A percentile compares a stretch with the other conserved stretches of the same genome.
Conservation (phyloP, 2,329 filamentous ascomycete species). For the Ceratocystis lukuohia region DNA sequence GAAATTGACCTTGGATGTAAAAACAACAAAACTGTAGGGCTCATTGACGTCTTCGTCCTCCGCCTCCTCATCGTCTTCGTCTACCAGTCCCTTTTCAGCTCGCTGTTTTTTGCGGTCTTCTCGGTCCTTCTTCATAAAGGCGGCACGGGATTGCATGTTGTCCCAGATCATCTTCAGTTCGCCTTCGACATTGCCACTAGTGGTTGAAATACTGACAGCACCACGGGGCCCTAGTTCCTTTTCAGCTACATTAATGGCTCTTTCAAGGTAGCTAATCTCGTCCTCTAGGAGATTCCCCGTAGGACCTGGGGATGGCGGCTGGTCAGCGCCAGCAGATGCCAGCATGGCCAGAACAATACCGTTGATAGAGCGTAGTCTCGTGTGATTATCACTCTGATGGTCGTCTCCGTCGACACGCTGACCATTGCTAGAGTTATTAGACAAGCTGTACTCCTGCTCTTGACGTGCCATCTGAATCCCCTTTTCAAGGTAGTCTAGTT, state of each 20-base stretch:
- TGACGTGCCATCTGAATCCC: conserved; percentile 47
- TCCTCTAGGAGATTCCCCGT: conserved; percentile 46
- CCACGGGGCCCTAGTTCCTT: conserved; percentile 17
- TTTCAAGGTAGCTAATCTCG: conserved; percentile 56
- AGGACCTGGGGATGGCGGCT: conserved; percentile 45
- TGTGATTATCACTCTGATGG: conserved; percentile 32
- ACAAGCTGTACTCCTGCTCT: conserved; percentile 36
- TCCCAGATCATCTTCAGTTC: conserved; percentile 44
- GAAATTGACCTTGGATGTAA: conserved; percentile 65
- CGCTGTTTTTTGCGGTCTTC: conserved; percentile 40
- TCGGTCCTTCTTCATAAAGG: conserved; percentile 41
- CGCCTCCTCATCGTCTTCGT: conserved; percentile 48
- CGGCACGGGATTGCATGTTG: conserved; percentile 38
- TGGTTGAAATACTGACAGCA: conserved; percentile 19
- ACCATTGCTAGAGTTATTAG: background rate
- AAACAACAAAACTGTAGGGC: conserved; percentile 58
- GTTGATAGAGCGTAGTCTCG: conserved; percentile 50
- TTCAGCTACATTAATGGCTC: conserved; percentile 27
- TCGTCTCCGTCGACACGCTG: conserved; percentile 5
- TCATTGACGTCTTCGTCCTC: conserved; percentile 49
- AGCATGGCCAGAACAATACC: conserved; percentile 49
- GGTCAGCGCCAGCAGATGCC: conserved; percentile 32
- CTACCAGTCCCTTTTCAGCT: conserved; percentile 42
- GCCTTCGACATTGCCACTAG: conserved; percentile 44
- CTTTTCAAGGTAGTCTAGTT: conserved; percentile 59